Percentiles rank a stretch among this genome's conserved stretches.
Evolutionary conservation across 345 rosid genomes (phyloP).

Genomic region (sweet orange (Citrus sinensis)): DVS_A1.0 CM039162.1:209501-210000

Average conservation of each 20-base stretch:
- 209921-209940: constrained; percentile 50
- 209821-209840: constrained; percentile 24
- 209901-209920: constrained; percentile 44
- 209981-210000: constrained; percentile 42
- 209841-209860: constrained; percentile 32
- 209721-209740: constrained; percentile 38
- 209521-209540: constrained; percentile 35
- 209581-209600: constrained; percentile 45
- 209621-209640: constrained; percentile 44
- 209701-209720: constrained; percentile 35
- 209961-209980: constrained; percentile 31
- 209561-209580: constrained; percentile 43
- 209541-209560: constrained; percentile 37
- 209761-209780: constrained; percentile 38
- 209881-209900: constrained; percentile 63
- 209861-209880: constrained; percentile 43
- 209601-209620: constrained; percentile 40
- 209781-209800: constrained; percentile 35
- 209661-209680: constrained; percentile 33
- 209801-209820: constrained; percentile 27
- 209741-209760: constrained; percentile 44
- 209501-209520: constrained; percentile 43
- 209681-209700: constrained; percentile 24
- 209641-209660: constrained; percentile 35
- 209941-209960: constrained; percentile 39